Evolutionary conservation across 768 basidiomycete genomes (phyloP).

Genomic region (Tylopilus plumbeoviolaceoides): DNA sequence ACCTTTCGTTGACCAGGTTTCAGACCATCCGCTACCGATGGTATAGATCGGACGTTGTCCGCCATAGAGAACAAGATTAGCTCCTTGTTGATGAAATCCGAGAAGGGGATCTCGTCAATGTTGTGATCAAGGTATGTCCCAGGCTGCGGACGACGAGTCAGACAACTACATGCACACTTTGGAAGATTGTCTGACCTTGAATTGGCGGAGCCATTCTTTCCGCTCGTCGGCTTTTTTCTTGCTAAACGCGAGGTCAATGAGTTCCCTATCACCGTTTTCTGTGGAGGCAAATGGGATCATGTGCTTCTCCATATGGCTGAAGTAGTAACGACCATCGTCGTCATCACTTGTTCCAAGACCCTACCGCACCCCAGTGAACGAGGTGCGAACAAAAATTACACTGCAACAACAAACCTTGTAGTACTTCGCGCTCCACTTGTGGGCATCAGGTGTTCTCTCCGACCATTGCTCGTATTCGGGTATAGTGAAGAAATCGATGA

Average conservation of each 20-base stretch:
- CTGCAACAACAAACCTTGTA: slow-evolving; percentile 73
- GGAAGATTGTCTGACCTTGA: slow-evolving; percentile 52
- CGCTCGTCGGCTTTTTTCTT: slow-evolving; percentile 99
- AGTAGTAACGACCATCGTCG: slow-evolving; percentile 88
- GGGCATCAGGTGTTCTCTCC: slow-evolving; percentile 66
- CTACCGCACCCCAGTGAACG: slow-evolving; percentile 36
- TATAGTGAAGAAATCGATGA: slow-evolving; percentile 91
- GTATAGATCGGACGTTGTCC: slow-evolving; percentile 97
- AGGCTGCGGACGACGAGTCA: slow-evolving; percentile 49
- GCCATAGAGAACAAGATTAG: slow-evolving; percentile 99
- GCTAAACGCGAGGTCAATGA: slow-evolving; percentile 98
- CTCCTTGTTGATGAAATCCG: slow-evolving; percentile 98
- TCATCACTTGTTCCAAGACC: slow-evolving; percentile 95
- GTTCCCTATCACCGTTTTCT: slow-evolving; percentile 75
- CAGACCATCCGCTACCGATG: slow-evolving; percentile 87
- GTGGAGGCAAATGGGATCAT: slow-evolving; percentile 88
- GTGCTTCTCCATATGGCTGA: slow-evolving; percentile 87
- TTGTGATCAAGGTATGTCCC: slow-evolving; percentile 93
- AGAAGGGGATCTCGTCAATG: slow-evolving; percentile 77
- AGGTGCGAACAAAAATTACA: background rate
- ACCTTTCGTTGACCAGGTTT: slow-evolving; percentile 99
- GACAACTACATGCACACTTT: background rate
- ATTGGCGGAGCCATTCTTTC: slow-evolving; percentile 96
- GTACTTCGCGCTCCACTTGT: slow-evolving; percentile 92
- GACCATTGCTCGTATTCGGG: slow-evolving; percentile 96